A percentile compares a stretch with the other conserved stretches of the same genome.
Conservation (phyloP, 1,284 basidiomycete species). For the Irpex sp. region DNA sequence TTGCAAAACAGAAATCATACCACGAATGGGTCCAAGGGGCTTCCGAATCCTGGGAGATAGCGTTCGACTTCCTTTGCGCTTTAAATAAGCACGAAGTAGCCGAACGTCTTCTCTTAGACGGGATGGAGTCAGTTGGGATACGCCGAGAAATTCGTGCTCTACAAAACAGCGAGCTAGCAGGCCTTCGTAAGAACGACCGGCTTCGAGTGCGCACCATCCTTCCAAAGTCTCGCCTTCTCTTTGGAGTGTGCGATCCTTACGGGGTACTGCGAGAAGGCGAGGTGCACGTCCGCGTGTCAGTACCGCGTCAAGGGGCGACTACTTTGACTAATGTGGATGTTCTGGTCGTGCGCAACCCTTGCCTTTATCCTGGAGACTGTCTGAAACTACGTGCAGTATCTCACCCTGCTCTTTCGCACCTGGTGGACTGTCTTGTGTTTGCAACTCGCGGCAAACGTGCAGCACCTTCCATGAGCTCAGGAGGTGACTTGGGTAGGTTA, state of each 20-base stretch:
- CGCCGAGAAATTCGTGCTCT: constrained; percentile 34
- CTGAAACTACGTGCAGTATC: constrained; percentile 58
- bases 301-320: constrained; percentile 44
- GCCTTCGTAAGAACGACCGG: constrained; percentile 52
- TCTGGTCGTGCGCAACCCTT: constrained; percentile 62
- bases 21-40: constrained; percentile 53
- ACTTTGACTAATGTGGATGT: constrained; percentile 58
- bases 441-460: constrained; percentile 55
- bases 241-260: constrained; percentile 64
- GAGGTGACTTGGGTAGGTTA: constrained; percentile 51
- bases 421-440: constrained; percentile 65
- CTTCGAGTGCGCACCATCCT: constrained; percentile 55
- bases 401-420: constrained; percentile 44
- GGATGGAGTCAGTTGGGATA: constrained; percentile 43
- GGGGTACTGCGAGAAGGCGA: constrained; percentile 57
- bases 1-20: constrained; percentile 54
- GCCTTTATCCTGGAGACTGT: constrained; percentile 64
- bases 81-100: constrained; percentile 43
- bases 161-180: constrained; percentile 47
- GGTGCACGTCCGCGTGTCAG: constrained; percentile 56
- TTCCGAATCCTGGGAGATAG: constrained; percentile 39
- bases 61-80: constrained; percentile 52
- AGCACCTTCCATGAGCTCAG: constrained; percentile 66
- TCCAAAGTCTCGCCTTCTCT: constrained; percentile 55
- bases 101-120: constrained; percentile 50